Conservation (phyloP, 805 yeast species). For the Nakazawaea laoshanensis region DNA sequence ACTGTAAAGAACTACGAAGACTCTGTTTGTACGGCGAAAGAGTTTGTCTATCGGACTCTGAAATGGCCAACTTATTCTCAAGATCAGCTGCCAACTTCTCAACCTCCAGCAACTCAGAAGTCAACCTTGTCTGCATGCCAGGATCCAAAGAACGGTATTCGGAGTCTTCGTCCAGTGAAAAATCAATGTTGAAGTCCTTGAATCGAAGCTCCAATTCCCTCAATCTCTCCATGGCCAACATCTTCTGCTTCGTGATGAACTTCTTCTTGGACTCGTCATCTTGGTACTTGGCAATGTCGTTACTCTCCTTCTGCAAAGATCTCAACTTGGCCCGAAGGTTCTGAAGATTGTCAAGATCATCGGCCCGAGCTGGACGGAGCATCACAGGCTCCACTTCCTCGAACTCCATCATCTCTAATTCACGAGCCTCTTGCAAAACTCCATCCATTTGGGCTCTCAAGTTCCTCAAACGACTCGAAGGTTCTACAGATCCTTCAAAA, state of each 20-base stretch:
- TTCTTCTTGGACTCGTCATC: slow-evolving; percentile 38
- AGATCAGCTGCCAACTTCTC: slow-evolving; percentile 31
- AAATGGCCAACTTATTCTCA: slow-evolving; percentile 25
- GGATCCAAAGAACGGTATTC: slow-evolving; percentile 12
- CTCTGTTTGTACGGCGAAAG: slow-evolving; percentile 5
- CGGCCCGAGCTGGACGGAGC: slow-evolving; percentile 32
- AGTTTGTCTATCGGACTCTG: slow-evolving; percentile 11
- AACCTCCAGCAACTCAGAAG: slow-evolving; percentile 32
- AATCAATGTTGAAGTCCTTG: slow-evolving; percentile 55
- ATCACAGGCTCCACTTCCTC: slow-evolving; percentile 35
- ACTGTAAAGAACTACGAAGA: slow-evolving; percentile 6
- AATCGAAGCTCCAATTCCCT: slow-evolving; percentile 60
- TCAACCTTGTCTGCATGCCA: slow-evolving; percentile 19
- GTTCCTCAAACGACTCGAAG: slow-evolving; percentile 65
- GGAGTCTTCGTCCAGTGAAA: slow-evolving; percentile 20
- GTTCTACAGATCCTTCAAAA: slow-evolving; percentile 52
- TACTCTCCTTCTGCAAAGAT: slow-evolving; percentile 62
- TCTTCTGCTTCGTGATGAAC: slow-evolving; percentile 48
- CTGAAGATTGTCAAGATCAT: slow-evolving; percentile 48
- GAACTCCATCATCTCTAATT: slow-evolving; percentile 79
- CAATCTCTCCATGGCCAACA: slow-evolving; percentile 63
- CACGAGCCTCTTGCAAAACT: slow-evolving; percentile 76
- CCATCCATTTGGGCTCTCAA: slow-evolving; percentile 80
- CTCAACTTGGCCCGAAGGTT: slow-evolving; percentile 49
- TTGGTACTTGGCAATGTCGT: slow-evolving; percentile 66